Percentiles rank a stretch among this genome's conserved stretches.
These are phyloP conservation scores for Wickerhamomyces hampshirensis DNA, from an alignment of 805 yeast genomes.

Conservation along the genomic window DNA sequence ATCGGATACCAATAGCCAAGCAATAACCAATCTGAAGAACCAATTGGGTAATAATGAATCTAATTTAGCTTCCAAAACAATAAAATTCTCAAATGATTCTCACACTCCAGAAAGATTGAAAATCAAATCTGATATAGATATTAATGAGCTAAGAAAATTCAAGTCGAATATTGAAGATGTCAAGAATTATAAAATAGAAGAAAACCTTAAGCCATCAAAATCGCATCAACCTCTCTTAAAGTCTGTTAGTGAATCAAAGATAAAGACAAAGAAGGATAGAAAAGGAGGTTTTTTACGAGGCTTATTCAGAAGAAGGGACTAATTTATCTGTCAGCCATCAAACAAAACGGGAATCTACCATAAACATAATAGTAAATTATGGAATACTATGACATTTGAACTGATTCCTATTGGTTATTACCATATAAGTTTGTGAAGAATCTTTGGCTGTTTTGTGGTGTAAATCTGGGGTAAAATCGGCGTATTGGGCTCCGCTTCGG, in stretches of 20 bases:
- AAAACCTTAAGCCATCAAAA: conserved; percentile 6
- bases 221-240: conserved; percentile 13
- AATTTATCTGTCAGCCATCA: too few relatives aligned
- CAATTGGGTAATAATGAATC: conserved; percentile 1
- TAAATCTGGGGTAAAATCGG: too few relatives aligned
- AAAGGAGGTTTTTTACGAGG: conserved; percentile 1
- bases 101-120: conserved; percentile 5
- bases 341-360: too few relatives aligned
- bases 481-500: too few relatives aligned
- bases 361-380: too few relatives aligned
- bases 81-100: conserved; percentile 11
- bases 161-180: conserved; percentile 8
- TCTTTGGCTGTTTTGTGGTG: too few relatives aligned
- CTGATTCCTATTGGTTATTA: too few relatives aligned
- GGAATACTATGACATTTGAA: too few relatives aligned
- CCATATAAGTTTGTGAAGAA: too few relatives aligned
- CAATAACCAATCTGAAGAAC: conserved; percentile 2
- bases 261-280: conserved; percentile 1
- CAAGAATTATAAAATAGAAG: background rate
- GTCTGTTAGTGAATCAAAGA: conserved; percentile 13
- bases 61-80: conserved; percentile 2
- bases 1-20: background rate
- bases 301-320: background rate
- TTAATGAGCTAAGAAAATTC: conserved; percentile 6
- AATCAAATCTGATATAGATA: background rate